phyloP scores from a whole-genome alignment of 768 basidiomycete genomes.

The Trametes cubensis region DNA sequence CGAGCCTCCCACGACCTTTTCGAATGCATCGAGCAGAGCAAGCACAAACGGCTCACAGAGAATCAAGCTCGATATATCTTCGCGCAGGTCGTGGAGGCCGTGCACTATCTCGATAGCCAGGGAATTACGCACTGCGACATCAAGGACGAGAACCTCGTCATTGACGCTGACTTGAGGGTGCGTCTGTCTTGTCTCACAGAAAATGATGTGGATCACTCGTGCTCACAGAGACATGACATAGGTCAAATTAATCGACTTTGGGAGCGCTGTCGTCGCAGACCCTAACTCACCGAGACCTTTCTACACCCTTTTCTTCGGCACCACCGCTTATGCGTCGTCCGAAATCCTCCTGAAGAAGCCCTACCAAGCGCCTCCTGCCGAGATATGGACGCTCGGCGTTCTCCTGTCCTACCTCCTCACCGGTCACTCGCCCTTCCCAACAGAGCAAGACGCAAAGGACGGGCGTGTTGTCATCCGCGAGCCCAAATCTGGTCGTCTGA shows the following conservation, averaged over 20 bases:
- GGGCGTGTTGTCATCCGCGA: conserved; percentile 57
- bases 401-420: conserved; percentile 93
- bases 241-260: conserved; percentile 97
- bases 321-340: conserved; percentile 93
- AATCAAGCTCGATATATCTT: conserved; percentile 81
- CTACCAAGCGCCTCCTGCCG: conserved; percentile 92
- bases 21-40: conserved; percentile 90
- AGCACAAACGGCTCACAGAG: conserved; percentile 78
- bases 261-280: conserved; percentile 80
- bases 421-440: conserved; percentile 91
- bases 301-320: conserved; percentile 86
- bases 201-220: conserved; percentile 1
- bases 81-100: conserved; percentile 83
- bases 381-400: conserved; percentile 96
- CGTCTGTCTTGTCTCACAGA: conserved; percentile 15
- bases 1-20: conserved; percentile 91
- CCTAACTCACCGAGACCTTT: conserved; percentile 61
- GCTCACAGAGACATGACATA: conserved; percentile 33
- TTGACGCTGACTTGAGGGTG: conserved; percentile 74
- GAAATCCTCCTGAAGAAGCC: conserved; percentile 88
- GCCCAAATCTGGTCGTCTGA: conserved; percentile 24
- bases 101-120: conserved; percentile 75
- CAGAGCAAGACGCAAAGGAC: conserved; percentile 74
- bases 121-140: conserved; percentile 95
- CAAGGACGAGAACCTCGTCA: conserved; percentile 93